These are phyloP conservation scores for Poa annua DNA, from an alignment of 176 grass and related monocot species.

Conservation along the genomic window DNA sequence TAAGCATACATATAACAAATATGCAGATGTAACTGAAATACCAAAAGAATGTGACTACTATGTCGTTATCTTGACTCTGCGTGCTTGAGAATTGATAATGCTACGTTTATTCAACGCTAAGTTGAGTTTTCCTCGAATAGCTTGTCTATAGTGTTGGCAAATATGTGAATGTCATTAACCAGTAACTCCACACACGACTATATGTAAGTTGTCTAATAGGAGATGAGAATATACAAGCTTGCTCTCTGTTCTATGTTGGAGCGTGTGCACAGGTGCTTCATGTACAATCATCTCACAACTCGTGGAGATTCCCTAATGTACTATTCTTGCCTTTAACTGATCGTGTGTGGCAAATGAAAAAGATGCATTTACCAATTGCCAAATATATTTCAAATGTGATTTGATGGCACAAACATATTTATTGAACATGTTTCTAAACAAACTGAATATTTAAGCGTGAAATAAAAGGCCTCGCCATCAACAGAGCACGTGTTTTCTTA, in stretches of 20 bases:
- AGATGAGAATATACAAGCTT: conserved; percentile 2
- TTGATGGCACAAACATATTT: background rate
- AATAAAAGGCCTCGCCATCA: background rate
- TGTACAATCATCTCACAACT: background rate
- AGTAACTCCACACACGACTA: background rate
- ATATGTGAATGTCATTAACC: background rate
- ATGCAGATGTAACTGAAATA: too few relatives aligned
- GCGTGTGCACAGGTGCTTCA: background rate
- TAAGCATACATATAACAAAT: background rate
- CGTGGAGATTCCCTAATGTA: background rate
- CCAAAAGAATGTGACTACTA: too few relatives aligned
- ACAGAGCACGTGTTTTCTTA: background rate
- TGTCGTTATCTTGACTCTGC: background rate
- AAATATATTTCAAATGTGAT: background rate
- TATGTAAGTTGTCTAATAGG: background rate
- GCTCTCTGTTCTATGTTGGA: background rate
- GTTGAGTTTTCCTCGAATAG: background rate
- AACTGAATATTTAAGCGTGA: background rate
- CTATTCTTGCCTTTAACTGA: background rate
- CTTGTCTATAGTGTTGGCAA: background rate
- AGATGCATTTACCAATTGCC: background rate
- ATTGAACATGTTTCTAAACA: conserved; percentile 4
- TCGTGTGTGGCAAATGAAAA: background rate
- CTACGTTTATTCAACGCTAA: background rate
- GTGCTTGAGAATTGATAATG: conserved; percentile 8